A percentile compares a stretch with the other conserved stretches of the same genome.
phyloP scores from a whole-genome alignment of 1,284 basidiomycete genomes.

The Ustilago vetiveriae region DNA sequence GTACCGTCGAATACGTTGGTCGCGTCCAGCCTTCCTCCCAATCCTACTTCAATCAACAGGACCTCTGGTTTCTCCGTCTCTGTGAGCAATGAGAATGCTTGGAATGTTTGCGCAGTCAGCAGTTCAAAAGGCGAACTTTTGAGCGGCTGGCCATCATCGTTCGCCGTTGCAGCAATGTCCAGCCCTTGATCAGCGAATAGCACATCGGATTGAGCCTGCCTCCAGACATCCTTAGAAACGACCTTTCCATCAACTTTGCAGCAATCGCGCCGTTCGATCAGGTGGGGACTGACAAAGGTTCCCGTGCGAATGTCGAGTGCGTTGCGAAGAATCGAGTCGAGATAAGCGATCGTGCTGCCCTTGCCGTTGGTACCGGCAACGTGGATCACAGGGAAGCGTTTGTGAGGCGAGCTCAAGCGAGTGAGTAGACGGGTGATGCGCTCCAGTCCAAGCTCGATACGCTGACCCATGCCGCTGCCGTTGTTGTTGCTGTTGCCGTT shows the following conservation, averaged over 20 bases:
- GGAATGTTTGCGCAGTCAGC: slow-evolving; percentile 70
- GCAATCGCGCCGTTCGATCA: slow-evolving; percentile 80
- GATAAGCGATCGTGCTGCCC: slow-evolving; percentile 85
- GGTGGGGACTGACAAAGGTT: slow-evolving; percentile 92
- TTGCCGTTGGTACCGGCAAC: slow-evolving; percentile 98
- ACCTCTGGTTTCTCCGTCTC: slow-evolving; percentile 74
- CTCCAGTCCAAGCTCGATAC: slow-evolving; percentile 80
- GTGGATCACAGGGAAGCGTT: slow-evolving; percentile 85
- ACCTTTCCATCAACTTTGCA: slow-evolving; percentile 77
- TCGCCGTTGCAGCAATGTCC: slow-evolving; percentile 72
- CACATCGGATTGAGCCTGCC: slow-evolving; percentile 71
- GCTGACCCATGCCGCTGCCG: slow-evolving; percentile 15
- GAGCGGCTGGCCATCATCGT: slow-evolving; percentile 42
- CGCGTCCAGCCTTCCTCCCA: slow-evolving; percentile 91
- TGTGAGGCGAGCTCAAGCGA: slow-evolving; percentile 72
- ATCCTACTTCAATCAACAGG: slow-evolving; percentile 89
- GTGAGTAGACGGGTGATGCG: slow-evolving; percentile 75
- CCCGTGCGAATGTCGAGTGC: slow-evolving; percentile 73
- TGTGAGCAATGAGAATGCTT: slow-evolving; percentile 52
- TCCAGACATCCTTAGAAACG: slow-evolving; percentile 72
- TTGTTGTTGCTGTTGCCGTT: slow-evolving; percentile 2
- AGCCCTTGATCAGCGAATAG: slow-evolving; percentile 72
- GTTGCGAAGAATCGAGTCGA: slow-evolving; percentile 79
- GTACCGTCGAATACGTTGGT: slow-evolving; percentile 84
- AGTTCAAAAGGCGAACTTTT: slow-evolving; percentile 59